Base-by-base conservation (phyloP, 441 rosid species). In the Euphorbia celastroides region DNA sequence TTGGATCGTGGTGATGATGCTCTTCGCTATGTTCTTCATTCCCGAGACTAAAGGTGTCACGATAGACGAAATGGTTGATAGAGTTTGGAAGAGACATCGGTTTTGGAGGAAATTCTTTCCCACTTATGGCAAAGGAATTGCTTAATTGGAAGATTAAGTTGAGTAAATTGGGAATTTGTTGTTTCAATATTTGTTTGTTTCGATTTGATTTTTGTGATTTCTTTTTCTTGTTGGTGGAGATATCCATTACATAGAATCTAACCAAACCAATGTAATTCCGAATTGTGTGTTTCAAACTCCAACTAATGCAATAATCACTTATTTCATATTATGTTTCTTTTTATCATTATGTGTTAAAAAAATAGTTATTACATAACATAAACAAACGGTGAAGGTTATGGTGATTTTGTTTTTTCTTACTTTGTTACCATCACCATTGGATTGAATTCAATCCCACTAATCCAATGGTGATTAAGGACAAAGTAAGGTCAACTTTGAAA, bases 21-120 rank as follows among this genome's bases (percentile, higher is more conserved):
- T 79, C 28, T 92, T 92, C 41, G 85, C 84, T n/a, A 48, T 89
- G 23, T 86, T 92, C 44, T 78, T 92, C 22, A 26, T 92, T 2
- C 97, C 96, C 0, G 97, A 92, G 82, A 92, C 95, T 0, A 92
- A 92, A 71, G 87, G 83, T 32, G 16, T 92, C n/a, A 96, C 96
- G 0, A 92, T 92, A n/a, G 97, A 92, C 68, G 94, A 92, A 80
- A 92, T 92, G 96, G 86, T 92, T 0, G 92, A 83, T 77, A 87
- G 85, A 73, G 96, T 92, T 56, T 92, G 97, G 97, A 89, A 84
- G 86, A 79, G 83, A 62, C 97, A 92, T 20, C 89, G 96, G 97
- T 76, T 83, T 46, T 91, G 97, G 97, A 90, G 80, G 81, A 83
- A 82, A 19, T 87, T 76, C 65, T 79, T 86, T 82, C 82, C 67